phyloP scores from a whole-genome alignment of 140 eudicot genomes.

The Cichorium intybus region DNA sequence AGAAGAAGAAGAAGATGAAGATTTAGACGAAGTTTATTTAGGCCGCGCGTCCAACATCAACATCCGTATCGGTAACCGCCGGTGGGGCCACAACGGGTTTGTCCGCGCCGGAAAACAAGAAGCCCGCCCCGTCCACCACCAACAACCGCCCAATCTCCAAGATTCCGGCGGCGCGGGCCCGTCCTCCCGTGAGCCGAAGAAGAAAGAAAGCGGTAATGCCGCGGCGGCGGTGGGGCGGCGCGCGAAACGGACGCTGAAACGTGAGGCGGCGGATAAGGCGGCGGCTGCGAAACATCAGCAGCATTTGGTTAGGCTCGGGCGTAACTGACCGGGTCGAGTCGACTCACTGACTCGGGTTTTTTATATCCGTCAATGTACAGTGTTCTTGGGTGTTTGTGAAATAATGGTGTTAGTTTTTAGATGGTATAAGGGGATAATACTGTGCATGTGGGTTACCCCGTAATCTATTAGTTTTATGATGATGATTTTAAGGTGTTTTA shows the following conservation, averaged over 20 bases:
- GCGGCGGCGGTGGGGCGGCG: slow-evolving; percentile 59
- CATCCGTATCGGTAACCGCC: slow-evolving; percentile 66
- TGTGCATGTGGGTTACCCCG: slow-evolving; percentile 29
- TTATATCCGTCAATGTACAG: slow-evolving; percentile 35
- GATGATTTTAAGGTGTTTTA: slow-evolving; percentile 12
- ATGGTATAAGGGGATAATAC: slow-evolving; percentile 23
- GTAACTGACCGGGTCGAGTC: slow-evolving; percentile 21
- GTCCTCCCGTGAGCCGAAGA: slow-evolving; percentile 57
- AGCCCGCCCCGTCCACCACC: slow-evolving; percentile 44
- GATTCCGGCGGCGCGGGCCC: slow-evolving; percentile 54
- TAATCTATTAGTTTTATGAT: slow-evolving; percentile 18
- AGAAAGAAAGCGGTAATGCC: slow-evolving; percentile 32
- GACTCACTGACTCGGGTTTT: not conserved
- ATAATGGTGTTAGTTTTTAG: slow-evolving; percentile 35
- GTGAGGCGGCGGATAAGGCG: slow-evolving; percentile 86
- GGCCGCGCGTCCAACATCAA: slow-evolving; percentile 45
- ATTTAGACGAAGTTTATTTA: slow-evolving; percentile 56
- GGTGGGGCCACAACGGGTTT: slow-evolving; percentile 79
- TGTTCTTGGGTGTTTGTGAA: slow-evolving; percentile 27
- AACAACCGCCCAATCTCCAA: slow-evolving; percentile 19
- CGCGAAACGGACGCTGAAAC: slow-evolving; percentile 76
- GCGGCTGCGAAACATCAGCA: slow-evolving; percentile 79
- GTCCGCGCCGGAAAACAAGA: slow-evolving; percentile 63
- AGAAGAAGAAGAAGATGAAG: slow-evolving; percentile 55
- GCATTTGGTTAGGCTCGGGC: slow-evolving; percentile 66